Percentiles rank a stretch among this genome's conserved stretches.
phyloP scores from a whole-genome alignment of 108 stramenopile species.

The Pelagomonas calceolata region DNA sequence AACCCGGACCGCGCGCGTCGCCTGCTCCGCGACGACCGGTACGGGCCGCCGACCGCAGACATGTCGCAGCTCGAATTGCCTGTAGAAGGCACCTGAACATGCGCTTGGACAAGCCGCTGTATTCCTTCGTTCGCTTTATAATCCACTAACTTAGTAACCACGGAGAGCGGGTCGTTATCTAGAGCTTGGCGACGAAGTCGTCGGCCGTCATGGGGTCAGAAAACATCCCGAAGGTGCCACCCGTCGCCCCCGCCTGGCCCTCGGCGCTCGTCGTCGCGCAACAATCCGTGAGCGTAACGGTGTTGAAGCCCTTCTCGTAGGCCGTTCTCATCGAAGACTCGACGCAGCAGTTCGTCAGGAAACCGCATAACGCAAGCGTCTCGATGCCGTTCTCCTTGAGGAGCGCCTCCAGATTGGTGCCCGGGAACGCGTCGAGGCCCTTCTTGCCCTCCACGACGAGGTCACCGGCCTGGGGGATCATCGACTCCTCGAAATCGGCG shows the following conservation, averaged over 20 bases:
- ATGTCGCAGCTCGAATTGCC: too few species aligned
- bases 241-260: slow-evolving; percentile 50
- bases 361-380: slow-evolving; percentile 54
- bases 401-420: slow-evolving; percentile 61
- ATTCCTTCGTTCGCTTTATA: too few species aligned
- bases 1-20: too few species aligned
- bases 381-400: slow-evolving; percentile 47
- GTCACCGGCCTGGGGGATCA: slow-evolving; percentile 45
- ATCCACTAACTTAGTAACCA: too few species aligned
- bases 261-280: slow-evolving; percentile 47
- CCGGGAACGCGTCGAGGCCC: slow-evolving; percentile 56
- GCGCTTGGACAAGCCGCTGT: too few species aligned
- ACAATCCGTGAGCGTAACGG: slow-evolving; percentile 55
- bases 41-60: too few species aligned
- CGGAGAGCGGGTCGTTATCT: too few species aligned
- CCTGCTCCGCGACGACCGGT: too few species aligned
- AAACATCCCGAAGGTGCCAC: slow-evolving; percentile 64
- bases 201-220: slow-evolving; percentile 41
- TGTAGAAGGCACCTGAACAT: too few species aligned
- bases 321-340: slow-evolving; percentile 61
- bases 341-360: slow-evolving; percentile 71
- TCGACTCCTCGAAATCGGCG: slow-evolving; percentile 15
- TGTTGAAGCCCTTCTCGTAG: slow-evolving; percentile 59
- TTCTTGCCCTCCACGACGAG: slow-evolving; percentile 55
- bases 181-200: slow-evolving; percentile 25